These are phyloP conservation scores for Boletus tomentosulus DNA, from an alignment of 768 basidiomycete species.

Conservation along the genomic window DNA sequence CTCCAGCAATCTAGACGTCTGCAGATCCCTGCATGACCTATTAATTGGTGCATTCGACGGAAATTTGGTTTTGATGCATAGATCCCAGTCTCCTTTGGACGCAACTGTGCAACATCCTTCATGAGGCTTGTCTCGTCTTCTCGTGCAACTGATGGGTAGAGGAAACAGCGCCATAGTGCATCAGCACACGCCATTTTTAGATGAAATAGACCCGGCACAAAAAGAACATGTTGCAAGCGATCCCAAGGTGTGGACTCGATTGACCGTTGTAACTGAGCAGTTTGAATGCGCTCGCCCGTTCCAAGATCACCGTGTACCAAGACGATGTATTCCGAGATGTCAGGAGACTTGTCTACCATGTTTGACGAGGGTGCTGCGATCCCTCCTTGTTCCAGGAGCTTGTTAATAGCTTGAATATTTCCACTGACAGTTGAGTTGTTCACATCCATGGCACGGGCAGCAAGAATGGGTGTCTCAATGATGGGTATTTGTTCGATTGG, in stretches of 20 bases:
- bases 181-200: too few relatives aligned
- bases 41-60: constrained; percentile 33
- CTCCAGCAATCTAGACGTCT: constrained; percentile 30
- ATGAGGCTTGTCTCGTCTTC: constrained; percentile 17
- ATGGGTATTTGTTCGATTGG: constrained; percentile 27
- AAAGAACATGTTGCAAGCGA: constrained; percentile 32
- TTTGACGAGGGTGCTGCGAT: neutral
- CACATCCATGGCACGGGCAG: constrained; percentile 24
- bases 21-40: constrained; percentile 28
- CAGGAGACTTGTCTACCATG: neutral
- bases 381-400: constrained; percentile 6
- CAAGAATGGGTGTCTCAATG: constrained; percentile 17
- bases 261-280: neutral
- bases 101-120: constrained; percentile 17
- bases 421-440: constrained; percentile 19
- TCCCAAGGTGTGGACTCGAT: constrained; percentile 15
- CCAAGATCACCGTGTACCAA: neutral
- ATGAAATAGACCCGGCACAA: too few relatives aligned
- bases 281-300: neutral
- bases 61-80: constrained; percentile 29
- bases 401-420: constrained; percentile 19
- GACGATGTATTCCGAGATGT: neutral
- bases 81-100: constrained; percentile 1
- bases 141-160: constrained; percentile 2
- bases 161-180: constrained; percentile 13